Base-by-base conservation (phyloP, 768 basidiomycete genomes). In the Saitozyma sp. region DNA sequence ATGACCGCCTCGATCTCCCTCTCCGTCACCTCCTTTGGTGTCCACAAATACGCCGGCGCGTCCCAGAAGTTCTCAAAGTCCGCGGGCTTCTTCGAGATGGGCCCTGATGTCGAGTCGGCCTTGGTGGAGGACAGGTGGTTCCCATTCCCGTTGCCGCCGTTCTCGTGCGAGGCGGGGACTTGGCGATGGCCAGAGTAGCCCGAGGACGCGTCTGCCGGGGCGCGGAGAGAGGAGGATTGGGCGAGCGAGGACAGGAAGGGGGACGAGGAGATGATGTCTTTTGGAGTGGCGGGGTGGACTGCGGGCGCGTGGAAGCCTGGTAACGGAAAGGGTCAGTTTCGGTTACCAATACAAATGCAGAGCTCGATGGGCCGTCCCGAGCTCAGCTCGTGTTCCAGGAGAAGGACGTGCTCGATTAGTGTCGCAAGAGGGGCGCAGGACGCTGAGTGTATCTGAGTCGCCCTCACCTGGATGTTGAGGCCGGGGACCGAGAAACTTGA, bases 51-150 rank as follows among this genome's bases (percentile, higher is more conserved):
- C 48, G 55, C 52, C 9, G 79, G 79, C n/a, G 79, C 79, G 43
- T 78, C 71, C 70, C 74, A 80, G 62, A 75, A 80, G 61, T 76
- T 70, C 54, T 75, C 75, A 63, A 63, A 80, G 62, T 77, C 79
- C 9, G 62, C 71, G 6, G 71, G 69, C 51, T 71, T 71, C 7
- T 38, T 40, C 20, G 45, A 20, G 6, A 62, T 56, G 3, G 61
- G 61, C 39, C 61, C 61, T 16, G 17, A n/a, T 29, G 54, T 56
- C 53, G 52, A 53, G 58, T 65, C 10, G 54, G 57, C 57, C 8
- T 29, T 29, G 29, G 29, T 29, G 29, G 29, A 29, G 29, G 29
- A 29, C 29, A 29, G 29, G 29, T 29, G 29, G 29, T 29, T 51
- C 45, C 53, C 50, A 50, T 10, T 46, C 41, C 29, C 39, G 50